Evolutionary conservation across 352 stramenopile species (phyloP), one percentile per base, ranked within the genome.

Genomic region (Pythium monospermum): DNA sequence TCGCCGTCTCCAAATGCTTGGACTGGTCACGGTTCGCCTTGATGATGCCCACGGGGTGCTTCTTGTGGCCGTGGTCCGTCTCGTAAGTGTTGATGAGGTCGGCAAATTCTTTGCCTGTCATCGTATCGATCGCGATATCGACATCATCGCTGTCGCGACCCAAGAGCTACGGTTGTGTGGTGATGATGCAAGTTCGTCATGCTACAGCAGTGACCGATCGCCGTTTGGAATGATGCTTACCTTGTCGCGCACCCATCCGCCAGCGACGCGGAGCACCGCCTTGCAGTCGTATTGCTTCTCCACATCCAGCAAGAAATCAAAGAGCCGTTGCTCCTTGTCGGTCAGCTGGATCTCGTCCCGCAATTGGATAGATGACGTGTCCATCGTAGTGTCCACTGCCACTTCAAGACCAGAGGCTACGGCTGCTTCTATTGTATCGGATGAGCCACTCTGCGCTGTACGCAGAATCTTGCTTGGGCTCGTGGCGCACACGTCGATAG

Each of bases 231-330:
- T n/a, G n/a, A n/a, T n/a, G 23, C 46, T n/a, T 32, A 56, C 48
- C 41, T 99, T 99, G 69, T 99, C 96, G 22, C 96, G 89, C n/a
- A 99, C 96, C 97, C 97, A 99, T n/a, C 97, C 97, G 32, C 97
- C 97, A 26, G 96, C 96, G 22, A 99, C 94, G 36, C 96, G 85
- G 13, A 99, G 63, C 19, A 93, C 97, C 6, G 91, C 62, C 21
- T 71, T 50, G 22, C 62, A 66, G 19, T 56, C 53, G 35, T 75
- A 73, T 28, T 86, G 73, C 21, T 73, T 66, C 23, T 73, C 74
- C 22, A 90, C 77, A 7, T 82, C 59, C 50, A 79, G 42, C 21
- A 92, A 53, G 36, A 86, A 83, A 10, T 60, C 51, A 52, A 90
- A 90, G 25, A 92, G 68, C 53, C 82, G 61, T 13, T 69, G 45